Conservation (phyloP, 805 yeast species). For the Lipomyces spencermartinsiae region DNA sequence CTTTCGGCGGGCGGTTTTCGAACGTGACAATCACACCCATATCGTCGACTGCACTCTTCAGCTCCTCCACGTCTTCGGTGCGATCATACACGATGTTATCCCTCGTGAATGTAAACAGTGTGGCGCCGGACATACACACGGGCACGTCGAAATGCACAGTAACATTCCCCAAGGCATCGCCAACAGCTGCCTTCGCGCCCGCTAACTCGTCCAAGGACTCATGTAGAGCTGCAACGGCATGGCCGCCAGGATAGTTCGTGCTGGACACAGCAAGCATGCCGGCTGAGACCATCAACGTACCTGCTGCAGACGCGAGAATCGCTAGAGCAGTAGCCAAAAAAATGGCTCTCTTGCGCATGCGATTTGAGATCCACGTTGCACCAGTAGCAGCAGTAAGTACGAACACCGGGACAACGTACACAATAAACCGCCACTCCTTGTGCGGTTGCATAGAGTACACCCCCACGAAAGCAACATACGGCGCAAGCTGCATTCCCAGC, state of each 20-base stretch:
- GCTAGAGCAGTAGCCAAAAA: slow-evolving; percentile 46
- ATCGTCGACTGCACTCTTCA: slow-evolving; percentile 53
- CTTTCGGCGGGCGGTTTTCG: slow-evolving; percentile 22
- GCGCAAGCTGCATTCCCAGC: slow-evolving; percentile 49
- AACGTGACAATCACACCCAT: slow-evolving; percentile 61
- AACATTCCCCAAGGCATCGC: slow-evolving; percentile 62
- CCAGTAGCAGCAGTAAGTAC: slow-evolving; percentile 70
- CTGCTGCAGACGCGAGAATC: slow-evolving; percentile 47
- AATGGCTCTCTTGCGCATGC: slow-evolving; percentile 34
- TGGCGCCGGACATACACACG: slow-evolving; percentile 86
- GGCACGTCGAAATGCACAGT: slow-evolving; percentile 77
- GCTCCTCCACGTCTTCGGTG: slow-evolving; percentile 59
- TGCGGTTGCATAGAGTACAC: slow-evolving; percentile 84
- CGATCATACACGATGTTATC: slow-evolving; percentile 66
- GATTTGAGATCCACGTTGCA: slow-evolving; percentile 44
- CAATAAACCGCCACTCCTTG: slow-evolving; percentile 91
- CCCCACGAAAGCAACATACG: slow-evolving; percentile 62
- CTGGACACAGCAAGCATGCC: slow-evolving; percentile 68
- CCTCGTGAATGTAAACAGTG: slow-evolving; percentile 69
- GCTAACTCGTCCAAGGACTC: slow-evolving; percentile 49
- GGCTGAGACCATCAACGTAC: slow-evolving; percentile 21
- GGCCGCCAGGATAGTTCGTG: slow-evolving; percentile 89
- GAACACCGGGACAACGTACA: slow-evolving; percentile 74
- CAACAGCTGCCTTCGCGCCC: slow-evolving; percentile 87
- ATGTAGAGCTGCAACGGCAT: slow-evolving; percentile 66